These are phyloP conservation scores for Ligustrum vulgare DNA, from an alignment of 257 asterid species.

Conservation along the genomic window DNA sequence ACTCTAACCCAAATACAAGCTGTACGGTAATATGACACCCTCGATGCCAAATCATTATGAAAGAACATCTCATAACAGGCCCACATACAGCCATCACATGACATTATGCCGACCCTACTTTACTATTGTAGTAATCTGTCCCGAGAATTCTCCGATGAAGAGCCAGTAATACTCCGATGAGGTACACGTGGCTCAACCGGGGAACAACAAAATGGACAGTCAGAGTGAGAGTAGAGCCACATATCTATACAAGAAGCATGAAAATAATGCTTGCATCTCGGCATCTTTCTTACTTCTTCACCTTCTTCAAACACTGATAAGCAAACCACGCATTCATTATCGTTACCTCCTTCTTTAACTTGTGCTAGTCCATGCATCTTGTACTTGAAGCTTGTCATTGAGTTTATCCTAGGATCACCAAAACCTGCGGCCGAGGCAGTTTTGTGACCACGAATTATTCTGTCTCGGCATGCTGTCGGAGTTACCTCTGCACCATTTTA, in stretches of 20 bases:
- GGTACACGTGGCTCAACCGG: slow-evolving; percentile 30
- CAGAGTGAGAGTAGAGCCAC: slow-evolving; percentile 47
- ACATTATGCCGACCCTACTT: not conserved
- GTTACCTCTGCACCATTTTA: slow-evolving; percentile 29
- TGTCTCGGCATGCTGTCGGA: not conserved
- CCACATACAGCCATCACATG: not conserved
- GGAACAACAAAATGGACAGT: slow-evolving; percentile 54
- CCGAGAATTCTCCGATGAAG: slow-evolving; percentile 15
- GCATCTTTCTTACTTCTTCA: slow-evolving; percentile 42
- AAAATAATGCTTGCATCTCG: slow-evolving; percentile 41
- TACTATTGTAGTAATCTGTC: slow-evolving; percentile 18
- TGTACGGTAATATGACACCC: not conserved
- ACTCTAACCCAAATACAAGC: not conserved
- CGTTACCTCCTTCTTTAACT: slow-evolving; percentile 3
- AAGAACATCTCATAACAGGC: not conserved
- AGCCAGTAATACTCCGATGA: not conserved
- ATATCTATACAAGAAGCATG: slow-evolving; percentile 50
- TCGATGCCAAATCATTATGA: not conserved
- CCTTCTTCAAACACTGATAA: slow-evolving; percentile 45
- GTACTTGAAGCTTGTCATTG: slow-evolving; percentile 39
- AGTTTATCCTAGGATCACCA: slow-evolving; percentile 12
- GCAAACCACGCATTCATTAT: slow-evolving; percentile 42
- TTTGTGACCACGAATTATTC: not conserved
- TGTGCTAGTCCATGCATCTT: slow-evolving; percentile 16
- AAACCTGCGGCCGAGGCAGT: not conserved